Evolutionary conservation across 2,329 filamentous ascomycete species (phyloP).

Genomic region (Xylariaceae sp.): DNA sequence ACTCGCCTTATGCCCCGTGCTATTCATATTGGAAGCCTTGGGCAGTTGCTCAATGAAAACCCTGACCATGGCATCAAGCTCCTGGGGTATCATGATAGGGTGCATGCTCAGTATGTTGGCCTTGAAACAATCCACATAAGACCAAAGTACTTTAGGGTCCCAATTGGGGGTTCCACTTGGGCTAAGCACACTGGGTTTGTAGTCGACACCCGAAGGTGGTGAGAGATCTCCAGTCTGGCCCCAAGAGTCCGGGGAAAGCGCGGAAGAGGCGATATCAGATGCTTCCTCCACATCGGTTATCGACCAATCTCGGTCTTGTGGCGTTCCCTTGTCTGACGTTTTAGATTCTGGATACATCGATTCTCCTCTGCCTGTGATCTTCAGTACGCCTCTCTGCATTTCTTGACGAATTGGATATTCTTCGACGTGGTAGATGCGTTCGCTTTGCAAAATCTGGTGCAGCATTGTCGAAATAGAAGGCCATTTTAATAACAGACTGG

Average conservation of each 20-base stretch:
- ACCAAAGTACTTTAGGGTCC: conserved; percentile 45
- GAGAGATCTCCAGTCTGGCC: conserved; percentile 53
- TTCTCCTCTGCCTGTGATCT: conserved; percentile 76
- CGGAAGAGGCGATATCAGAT: conserved; percentile 51
- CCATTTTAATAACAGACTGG: conserved; percentile 75
- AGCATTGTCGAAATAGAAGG: conserved; percentile 64
- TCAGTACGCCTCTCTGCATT: conserved; percentile 67
- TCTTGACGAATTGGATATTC: conserved; percentile 77
- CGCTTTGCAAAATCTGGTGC: conserved; percentile 41
- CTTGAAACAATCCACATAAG: conserved; percentile 55
- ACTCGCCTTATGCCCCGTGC: conserved; percentile 12
- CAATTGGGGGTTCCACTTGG: conserved; percentile 53
- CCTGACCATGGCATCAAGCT: conserved; percentile 50
- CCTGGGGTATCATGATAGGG: conserved; percentile 53
- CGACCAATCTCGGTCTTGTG: conserved; percentile 28
- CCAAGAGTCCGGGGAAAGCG: conserved; percentile 52
- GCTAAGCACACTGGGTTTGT: conserved; percentile 37
- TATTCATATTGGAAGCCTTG: conserved; percentile 16
- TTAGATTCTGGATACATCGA: conserved; percentile 54
- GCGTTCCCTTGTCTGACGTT: conserved; percentile 42
- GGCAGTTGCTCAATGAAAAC: conserved; percentile 50
- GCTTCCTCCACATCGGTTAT: conserved; percentile 39
- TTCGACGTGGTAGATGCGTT: conserved; percentile 53
- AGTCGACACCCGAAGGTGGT: conserved; percentile 35
- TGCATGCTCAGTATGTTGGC: conserved; percentile 63